A percentile compares a stretch with the other conserved stretches of the same genome.
Conservation (phyloP, 306 rosid species). For the Inga oerstediana region DNA sequence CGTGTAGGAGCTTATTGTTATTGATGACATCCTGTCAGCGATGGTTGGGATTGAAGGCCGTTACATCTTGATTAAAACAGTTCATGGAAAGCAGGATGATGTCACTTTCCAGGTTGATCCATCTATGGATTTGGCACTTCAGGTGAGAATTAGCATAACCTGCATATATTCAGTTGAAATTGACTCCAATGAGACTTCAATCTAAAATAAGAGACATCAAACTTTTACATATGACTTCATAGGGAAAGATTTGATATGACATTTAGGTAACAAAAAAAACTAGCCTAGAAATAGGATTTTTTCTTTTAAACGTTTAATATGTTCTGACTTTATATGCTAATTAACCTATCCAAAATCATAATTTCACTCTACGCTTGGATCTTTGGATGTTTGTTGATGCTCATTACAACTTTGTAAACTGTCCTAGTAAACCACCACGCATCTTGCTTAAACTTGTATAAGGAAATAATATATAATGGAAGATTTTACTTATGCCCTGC, state of each 20-base stretch:
- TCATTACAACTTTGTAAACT: constrained; percentile 2
- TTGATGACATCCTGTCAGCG: constrained; percentile 86
- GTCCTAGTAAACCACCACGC: constrained; percentile 18
- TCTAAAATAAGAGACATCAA: background rate
- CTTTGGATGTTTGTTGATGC: constrained; percentile 8
- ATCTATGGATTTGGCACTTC: constrained; percentile 96
- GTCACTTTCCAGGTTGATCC: constrained; percentile 69
- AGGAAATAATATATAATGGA: background rate
- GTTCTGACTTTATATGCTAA: constrained; percentile 14
- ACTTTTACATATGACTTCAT: background rate
- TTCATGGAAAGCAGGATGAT: constrained; percentile 61
- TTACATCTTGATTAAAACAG: constrained; percentile 70
- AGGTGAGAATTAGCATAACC: constrained; percentile 51
- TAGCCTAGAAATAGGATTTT: background rate
- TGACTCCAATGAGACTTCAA: background rate
- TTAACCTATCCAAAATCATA: constrained; percentile 5
- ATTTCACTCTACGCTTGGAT: background rate
- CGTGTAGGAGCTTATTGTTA: constrained; percentile 87
- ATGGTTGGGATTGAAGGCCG: constrained; percentile 94
- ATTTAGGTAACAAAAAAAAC: constrained; percentile 5
- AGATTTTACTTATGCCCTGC: background rate
- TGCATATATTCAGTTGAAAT: background rate
- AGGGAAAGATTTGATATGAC: background rate
- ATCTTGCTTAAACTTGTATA: constrained; percentile 17
- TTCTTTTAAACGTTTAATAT: background rate